These are phyloP conservation scores for Flaveria sonorensis DNA, from an alignment of 129 eudicot genomes.

Conservation along the genomic window DNA sequence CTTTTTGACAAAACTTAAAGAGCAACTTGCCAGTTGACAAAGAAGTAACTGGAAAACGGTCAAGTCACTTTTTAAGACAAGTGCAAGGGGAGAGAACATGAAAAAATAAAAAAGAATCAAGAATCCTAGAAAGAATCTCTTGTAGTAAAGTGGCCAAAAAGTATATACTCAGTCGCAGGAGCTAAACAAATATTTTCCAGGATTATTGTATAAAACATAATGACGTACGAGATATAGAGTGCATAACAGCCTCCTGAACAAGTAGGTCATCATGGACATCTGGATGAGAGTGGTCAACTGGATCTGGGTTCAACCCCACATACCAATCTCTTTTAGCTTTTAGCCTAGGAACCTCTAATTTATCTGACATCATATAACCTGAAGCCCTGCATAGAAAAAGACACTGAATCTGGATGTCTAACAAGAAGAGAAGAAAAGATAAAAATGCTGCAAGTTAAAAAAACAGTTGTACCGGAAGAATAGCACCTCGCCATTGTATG, in stretches of 20 bases:
- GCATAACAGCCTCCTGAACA: constrained; percentile 59
- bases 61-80: constrained; percentile 3
- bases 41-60: constrained; percentile 3
- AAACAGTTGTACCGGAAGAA: constrained; percentile 73
- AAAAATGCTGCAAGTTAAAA: constrained; percentile 11
- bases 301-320: constrained; percentile 76
- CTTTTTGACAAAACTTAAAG: constrained; percentile 4
- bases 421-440: not conserved
- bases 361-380: constrained; percentile 96
- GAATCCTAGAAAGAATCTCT: constrained; percentile 5
- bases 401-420: constrained; percentile 16
- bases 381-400: constrained; percentile 57
- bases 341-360: constrained; percentile 82
- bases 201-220: not conserved
- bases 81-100: constrained; percentile 6
- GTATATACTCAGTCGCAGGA: constrained; percentile 1
- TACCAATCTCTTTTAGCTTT: constrained; percentile 93
- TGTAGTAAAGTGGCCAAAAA: constrained; percentile 19
- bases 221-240: constrained; percentile 62
- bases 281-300: constrained; percentile 94
- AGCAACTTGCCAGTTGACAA: constrained; percentile 10
- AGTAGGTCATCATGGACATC: constrained; percentile 89
- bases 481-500: constrained; percentile 96
- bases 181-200: constrained; percentile 10
- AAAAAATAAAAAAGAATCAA: constrained; percentile 14